Percentiles rank a stretch among this genome's conserved stretches.
Conservation (phyloP, 768 basidiomycete genomes). For the Crucibulum laeve region DNA sequence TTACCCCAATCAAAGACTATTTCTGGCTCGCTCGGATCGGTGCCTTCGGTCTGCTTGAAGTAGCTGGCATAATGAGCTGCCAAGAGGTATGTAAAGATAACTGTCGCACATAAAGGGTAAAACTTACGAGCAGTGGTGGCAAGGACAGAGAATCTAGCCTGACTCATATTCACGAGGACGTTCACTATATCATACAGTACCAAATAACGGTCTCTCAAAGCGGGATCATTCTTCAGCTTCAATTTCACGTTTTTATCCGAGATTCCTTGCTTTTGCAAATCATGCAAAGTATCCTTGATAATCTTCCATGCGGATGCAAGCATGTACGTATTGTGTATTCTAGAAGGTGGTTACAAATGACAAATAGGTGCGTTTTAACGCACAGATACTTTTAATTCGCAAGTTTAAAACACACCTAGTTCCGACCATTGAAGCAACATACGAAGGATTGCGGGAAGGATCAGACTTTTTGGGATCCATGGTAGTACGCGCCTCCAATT, state of each 20-base stretch:
- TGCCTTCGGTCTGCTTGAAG: conserved; percentile 46
- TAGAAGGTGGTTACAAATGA: conserved; percentile 20
- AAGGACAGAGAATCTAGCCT: conserved; percentile 63
- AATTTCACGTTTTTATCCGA: conserved; percentile 46
- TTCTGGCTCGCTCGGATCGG: conserved; percentile 41
- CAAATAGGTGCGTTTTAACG: not conserved
- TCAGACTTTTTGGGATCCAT: conserved; percentile 22
- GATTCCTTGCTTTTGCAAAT: conserved; percentile 51
- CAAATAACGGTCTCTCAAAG: conserved; percentile 57
- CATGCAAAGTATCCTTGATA: conserved; percentile 52
- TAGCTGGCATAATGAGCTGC: conserved; percentile 70
- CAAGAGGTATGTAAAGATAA: conserved; percentile 2
- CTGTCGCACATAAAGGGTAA: conserved; percentile 1
- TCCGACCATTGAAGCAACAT: conserved; percentile 55
- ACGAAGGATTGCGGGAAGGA: conserved; percentile 35
- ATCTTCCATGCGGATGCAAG: conserved; percentile 82
- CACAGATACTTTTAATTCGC: not conserved
- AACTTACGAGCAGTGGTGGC: conserved; percentile 66
- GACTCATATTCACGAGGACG: conserved; percentile 54
- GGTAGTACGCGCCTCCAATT: conserved; percentile 49
- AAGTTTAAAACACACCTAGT: conserved; percentile 40
- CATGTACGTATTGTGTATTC: conserved; percentile 80
- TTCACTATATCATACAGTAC: conserved; percentile 60
- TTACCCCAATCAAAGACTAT: conserved; percentile 60
- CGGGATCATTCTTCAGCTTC: conserved; percentile 47